phyloP scores from a whole-genome alignment of 2,329 filamentous ascomycete species.

The Cylindrodendrum hubeiense region DNA sequence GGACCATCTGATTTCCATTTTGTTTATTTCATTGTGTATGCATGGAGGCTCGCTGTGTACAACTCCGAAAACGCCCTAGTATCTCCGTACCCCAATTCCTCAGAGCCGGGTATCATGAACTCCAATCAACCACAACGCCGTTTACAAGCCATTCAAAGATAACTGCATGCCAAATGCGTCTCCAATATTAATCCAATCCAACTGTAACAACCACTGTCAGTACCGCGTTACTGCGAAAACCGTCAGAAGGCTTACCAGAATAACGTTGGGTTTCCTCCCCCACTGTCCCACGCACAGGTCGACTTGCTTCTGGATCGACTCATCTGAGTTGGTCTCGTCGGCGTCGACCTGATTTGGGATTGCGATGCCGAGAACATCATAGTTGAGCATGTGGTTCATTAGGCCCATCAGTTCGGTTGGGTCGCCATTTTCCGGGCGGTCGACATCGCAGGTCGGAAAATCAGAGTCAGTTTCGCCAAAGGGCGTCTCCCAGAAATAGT shows the following conservation, averaged over 20 bases:
- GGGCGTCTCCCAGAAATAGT: constrained; percentile 78
- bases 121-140: neutral
- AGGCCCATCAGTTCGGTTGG: constrained; percentile 43
- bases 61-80: too few relatives aligned
- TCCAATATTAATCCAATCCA: constrained; percentile 58
- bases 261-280: constrained; percentile 42
- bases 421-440: constrained; percentile 64
- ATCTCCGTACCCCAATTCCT: too few relatives aligned
- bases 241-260: constrained; percentile 34
- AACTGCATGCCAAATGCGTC: constrained; percentile 54
- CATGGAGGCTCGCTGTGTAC: too few relatives aligned
- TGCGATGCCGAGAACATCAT: constrained; percentile 41
- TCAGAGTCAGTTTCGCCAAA: constrained; percentile 71
- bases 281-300: constrained; percentile 39
- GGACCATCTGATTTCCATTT: too few relatives aligned
- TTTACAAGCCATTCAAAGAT: constrained; percentile 52
- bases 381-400: constrained; percentile 47
- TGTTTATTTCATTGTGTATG: too few relatives aligned
- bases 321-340: constrained; percentile 50
- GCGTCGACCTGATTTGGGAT: constrained; percentile 50
- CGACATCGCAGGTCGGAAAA: constrained; percentile 74
- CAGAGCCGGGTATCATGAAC: neutral
- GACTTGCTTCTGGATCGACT: constrained; percentile 43
- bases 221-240: neutral
- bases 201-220: constrained; percentile 43